phyloP scores from a whole-genome alignment of 441 rosid species.

The Breynia disticha region DNA sequence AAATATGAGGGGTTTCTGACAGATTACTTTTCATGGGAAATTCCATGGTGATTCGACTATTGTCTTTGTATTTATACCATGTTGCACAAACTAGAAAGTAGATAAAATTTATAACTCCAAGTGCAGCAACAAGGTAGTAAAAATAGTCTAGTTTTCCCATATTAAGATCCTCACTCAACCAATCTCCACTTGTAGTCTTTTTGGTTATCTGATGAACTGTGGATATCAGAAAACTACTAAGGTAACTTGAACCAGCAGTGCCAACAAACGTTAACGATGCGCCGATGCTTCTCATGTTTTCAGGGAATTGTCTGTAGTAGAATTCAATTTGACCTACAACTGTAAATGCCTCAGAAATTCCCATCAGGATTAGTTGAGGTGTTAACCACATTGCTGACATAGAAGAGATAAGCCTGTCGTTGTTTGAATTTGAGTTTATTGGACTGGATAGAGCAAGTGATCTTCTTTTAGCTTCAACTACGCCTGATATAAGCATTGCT shows the following conservation, averaged over 20 bases:
- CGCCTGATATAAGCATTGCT: slow-evolving; percentile 47
- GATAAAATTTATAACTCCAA: slow-evolving; percentile 29
- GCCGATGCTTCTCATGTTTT: slow-evolving; percentile 55
- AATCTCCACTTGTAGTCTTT: slow-evolving; percentile 22
- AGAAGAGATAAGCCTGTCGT: slow-evolving; percentile 40
- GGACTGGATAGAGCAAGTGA: slow-evolving; percentile 30
- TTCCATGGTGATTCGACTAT: slow-evolving; percentile 13
- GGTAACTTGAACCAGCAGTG: slow-evolving; percentile 34
- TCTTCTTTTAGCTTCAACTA: slow-evolving; percentile 45
- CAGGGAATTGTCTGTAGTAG: slow-evolving; percentile 63
- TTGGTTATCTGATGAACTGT: slow-evolving; percentile 31
- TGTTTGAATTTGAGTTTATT: slow-evolving; percentile 28
- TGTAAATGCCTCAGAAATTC: slow-evolving; percentile 46
- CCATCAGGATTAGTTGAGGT: slow-evolving; percentile 53
- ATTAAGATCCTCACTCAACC: slow-evolving; percentile 58
- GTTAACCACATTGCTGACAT: slow-evolving; percentile 53
- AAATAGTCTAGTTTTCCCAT: slow-evolving; percentile 47
- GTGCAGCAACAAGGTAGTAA: slow-evolving; percentile 43
- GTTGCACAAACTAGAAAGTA: slow-evolving; percentile 41
- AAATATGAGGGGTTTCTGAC: slow-evolving; percentile 9
- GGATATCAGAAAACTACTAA: slow-evolving; percentile 39
- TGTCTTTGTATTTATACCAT: slow-evolving; percentile 58
- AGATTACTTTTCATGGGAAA: slow-evolving; percentile 12
- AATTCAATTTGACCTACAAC: slow-evolving; percentile 41
- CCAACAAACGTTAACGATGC: slow-evolving; percentile 46